Conservation (phyloP, 108 stramenopile genomes). For the Cyclotella choctawhatcheeana region DNA sequence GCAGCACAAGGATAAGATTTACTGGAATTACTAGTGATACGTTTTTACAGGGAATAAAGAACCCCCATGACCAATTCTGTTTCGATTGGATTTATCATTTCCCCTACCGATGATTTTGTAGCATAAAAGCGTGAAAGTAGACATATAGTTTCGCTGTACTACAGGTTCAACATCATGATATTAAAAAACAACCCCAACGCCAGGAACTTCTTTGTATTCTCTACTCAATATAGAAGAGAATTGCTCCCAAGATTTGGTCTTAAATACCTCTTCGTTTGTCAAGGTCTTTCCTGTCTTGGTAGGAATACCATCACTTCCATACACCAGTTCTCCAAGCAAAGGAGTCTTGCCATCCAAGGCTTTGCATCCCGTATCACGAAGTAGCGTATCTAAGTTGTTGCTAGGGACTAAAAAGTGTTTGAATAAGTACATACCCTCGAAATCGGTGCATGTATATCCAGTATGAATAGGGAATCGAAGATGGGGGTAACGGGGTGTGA, state of each 20-base stretch:
- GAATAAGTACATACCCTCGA: conserved; percentile 74
- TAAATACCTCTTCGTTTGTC: conserved; percentile 80
- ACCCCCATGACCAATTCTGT: no score
- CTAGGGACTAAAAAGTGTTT: conserved; percentile 77
- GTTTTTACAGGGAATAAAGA: no score
- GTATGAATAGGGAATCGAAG: conserved; percentile 86
- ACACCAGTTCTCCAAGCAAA: conserved; percentile 68
- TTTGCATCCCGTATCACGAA: conserved; percentile 46
- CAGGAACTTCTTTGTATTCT: conserved; percentile 81
- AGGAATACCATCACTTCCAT: conserved; percentile 74
- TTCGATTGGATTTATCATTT: no score
- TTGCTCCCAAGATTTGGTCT: conserved; percentile 67
- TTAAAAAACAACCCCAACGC: conserved; percentile 87
- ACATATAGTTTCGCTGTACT: no score
- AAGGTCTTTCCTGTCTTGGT: conserved; percentile 64
- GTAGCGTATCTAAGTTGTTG: conserved; percentile 58
- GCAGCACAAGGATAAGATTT: no score
- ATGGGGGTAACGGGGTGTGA: conserved; percentile 86
- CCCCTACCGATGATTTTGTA: no score
- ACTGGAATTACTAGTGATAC: no score
- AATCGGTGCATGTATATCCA: conserved; percentile 86
- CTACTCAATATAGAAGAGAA: conserved; percentile 74
- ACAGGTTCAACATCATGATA: neutral
- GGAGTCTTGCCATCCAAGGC: conserved; percentile 69
- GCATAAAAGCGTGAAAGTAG: no score